phyloP scores from a whole-genome alignment of 2,329 filamentous ascomycete genomes.

The Monilinia fructigena region DNA sequence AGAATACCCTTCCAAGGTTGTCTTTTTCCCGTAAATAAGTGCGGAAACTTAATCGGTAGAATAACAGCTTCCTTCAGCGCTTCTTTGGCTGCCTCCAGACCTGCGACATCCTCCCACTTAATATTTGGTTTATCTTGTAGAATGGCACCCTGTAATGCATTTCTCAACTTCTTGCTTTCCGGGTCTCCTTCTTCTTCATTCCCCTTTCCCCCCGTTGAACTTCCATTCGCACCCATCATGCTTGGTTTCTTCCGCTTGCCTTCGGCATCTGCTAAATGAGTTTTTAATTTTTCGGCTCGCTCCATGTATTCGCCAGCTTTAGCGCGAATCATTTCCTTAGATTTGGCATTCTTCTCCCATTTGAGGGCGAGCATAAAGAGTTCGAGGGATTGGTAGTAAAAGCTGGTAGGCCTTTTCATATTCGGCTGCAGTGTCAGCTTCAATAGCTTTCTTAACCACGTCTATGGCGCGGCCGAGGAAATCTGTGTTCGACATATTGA shows the following conservation, averaged over 20 bases:
- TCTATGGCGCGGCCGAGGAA: conserved; percentile 96
- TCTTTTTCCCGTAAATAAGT: conserved; percentile 91
- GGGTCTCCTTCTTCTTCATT: conserved; percentile 72
- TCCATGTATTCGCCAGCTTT: conserved; percentile 98
- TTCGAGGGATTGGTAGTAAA: conserved; percentile 91
- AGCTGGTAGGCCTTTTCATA: conserved; percentile 96
- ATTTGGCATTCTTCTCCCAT: conserved; percentile 98
- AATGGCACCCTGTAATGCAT: conserved; percentile 86
- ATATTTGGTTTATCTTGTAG: conserved; percentile 94
- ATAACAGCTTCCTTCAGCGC: conserved; percentile 97
- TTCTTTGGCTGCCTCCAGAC: conserved; percentile 90
- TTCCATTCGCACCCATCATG: conserved; percentile 70
- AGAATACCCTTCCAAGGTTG: conserved; percentile 98
- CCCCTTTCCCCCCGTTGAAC: conserved; percentile 60
- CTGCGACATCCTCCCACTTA: conserved; percentile 97
- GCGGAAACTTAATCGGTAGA: conserved; percentile 96
- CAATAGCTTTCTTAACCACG: conserved; percentile 95
- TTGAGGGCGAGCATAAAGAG: conserved; percentile 98
- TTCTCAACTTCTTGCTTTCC: conserved; percentile 92
- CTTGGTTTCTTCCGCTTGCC: conserved; percentile 68
- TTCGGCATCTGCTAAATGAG: conserved; percentile 76
- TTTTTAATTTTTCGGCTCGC: conserved; percentile 95
- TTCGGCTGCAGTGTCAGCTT: conserved; percentile 89
- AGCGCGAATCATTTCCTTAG: conserved; percentile 94
- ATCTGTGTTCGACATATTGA: conserved; percentile 88